Evolutionary conservation across 164 flowering plant genomes (phyloP), one percentile per base, ranked within the genome.

Genomic region (Aristolochia contorta): DNA sequence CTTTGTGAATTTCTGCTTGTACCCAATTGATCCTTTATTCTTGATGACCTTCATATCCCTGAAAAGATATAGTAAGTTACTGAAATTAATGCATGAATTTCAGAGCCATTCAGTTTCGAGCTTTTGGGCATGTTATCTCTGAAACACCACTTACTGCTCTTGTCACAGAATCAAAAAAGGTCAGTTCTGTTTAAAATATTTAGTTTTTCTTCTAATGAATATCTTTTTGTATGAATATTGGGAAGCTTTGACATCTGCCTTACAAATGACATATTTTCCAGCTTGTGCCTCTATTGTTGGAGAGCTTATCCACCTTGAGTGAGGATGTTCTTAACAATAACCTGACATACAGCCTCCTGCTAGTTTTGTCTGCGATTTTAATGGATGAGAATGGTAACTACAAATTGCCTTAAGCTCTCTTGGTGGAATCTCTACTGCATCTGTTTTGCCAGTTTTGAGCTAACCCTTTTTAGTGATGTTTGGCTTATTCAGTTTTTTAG

Each of bases 281-380:
- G 98, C 67, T 93, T 47, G 69, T 83, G 58, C 85, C 82, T 47
- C 14, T 80, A n/a, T 48, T 89, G 33, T 57, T 83, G 72, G 87
- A 83, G 61, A 66, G 76, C 51, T 69, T 93, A 63, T 68, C 77
- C 25, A 58, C 66, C 46, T 69, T 89, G 64, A 82, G 83, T 70
- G 63, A 68, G 67, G 83, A 90, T 70, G 47, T 60, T 68, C 46
- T 16, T 41, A 74, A 84, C 61, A 86, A 84, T 62, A 87, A 93
- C 60, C 70, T 77, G 30, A 46, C 79, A 50, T 89, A 86, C 62
- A 72, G 78, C 70, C 86, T 88, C 57, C 62, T 93, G 69, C 77
- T 93, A 59, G 87, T 88, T 66, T 66, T 90, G 47, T 93, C 96
- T 58, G 92, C 86, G 50, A 77, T 87, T 49, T 71, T 93, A 75